Evolutionary conservation across 805 yeast genomes (phyloP).

Genomic region (Sugiyamaella floridensis): DNA sequence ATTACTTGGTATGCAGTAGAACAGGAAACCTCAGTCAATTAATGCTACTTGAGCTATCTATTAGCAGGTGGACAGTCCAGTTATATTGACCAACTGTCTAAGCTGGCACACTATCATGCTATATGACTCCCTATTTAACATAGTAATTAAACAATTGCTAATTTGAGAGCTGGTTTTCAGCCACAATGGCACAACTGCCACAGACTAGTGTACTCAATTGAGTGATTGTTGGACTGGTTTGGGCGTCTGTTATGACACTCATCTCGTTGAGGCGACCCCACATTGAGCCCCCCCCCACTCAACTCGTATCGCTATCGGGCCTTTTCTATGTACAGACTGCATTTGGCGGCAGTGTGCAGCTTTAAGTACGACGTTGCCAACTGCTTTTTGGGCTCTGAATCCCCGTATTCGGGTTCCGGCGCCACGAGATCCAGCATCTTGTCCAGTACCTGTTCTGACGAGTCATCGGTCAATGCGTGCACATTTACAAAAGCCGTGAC

Average conservation of each 20-base stretch:
- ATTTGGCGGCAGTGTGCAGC: conserved; percentile 1
- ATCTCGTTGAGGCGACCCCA: no score
- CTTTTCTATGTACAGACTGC: conserved; percentile 7
- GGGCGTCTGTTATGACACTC: no score
- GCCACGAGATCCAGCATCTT: not conserved
- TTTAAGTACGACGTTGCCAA: not conserved
- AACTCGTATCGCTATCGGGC: not conserved
- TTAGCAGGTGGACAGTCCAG: no score
- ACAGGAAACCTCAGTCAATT: no score
- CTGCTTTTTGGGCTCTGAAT: conserved; percentile 5
- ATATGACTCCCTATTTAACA: no score
- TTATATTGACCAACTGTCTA: no score
- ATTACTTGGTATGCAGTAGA: no score
- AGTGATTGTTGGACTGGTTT: not conserved
- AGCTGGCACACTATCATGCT: no score
- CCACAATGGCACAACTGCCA: not conserved
- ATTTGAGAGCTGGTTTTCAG: no score
- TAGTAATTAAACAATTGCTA: no score
- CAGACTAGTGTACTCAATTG: not conserved
- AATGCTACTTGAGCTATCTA: no score
- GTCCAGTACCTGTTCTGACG: not conserved
- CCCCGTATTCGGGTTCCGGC: not conserved
- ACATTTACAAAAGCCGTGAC: not conserved
- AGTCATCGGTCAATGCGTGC: not conserved
- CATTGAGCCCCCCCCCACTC: not conserved